These are phyloP conservation scores for Madurella mycetomatis DNA, from an alignment of 2,329 filamentous ascomycete species.

Conservation along the genomic window DNA sequence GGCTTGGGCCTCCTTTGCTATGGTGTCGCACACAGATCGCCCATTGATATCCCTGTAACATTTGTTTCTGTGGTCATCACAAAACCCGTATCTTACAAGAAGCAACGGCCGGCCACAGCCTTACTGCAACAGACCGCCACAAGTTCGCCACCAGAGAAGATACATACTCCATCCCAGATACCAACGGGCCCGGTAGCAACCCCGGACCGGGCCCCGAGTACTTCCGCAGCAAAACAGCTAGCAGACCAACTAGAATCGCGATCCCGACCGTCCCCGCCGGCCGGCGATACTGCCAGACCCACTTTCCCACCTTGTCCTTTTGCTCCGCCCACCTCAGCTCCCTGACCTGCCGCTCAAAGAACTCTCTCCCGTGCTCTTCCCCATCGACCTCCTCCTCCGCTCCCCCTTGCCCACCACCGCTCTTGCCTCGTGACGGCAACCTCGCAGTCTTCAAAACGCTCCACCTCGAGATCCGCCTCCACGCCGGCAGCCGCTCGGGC, in stretches of 20 bases:
- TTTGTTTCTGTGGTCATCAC: not conserved
- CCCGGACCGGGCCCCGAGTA: slow-evolving; percentile 28
- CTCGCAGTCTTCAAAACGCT: slow-evolving; percentile 85
- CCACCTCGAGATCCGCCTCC: slow-evolving; percentile 65
- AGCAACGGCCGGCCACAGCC: no score
- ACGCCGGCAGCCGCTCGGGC: slow-evolving; percentile 66
- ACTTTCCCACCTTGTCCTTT: slow-evolving; percentile 44
- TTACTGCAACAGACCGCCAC: slow-evolving; percentile 19
- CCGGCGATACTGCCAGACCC: slow-evolving; percentile 61
- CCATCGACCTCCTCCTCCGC: slow-evolving; percentile 59
- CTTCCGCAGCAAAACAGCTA: slow-evolving; percentile 64
- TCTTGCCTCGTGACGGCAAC: slow-evolving; percentile 17
- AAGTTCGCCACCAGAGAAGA: slow-evolving; percentile 15
- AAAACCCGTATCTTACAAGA: not conserved
- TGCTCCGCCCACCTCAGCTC: slow-evolving; percentile 66
- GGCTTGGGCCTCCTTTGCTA: not conserved
- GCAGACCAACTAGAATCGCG: slow-evolving; percentile 61
- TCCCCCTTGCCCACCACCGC: slow-evolving; percentile 47
- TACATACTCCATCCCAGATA: slow-evolving; percentile 14
- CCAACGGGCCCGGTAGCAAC: slow-evolving; percentile 6
- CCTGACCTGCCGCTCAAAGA: slow-evolving; percentile 66
- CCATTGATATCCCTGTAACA: not conserved
- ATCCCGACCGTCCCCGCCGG: slow-evolving; percentile 58
- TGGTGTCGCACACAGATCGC: not conserved
- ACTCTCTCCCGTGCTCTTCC: slow-evolving; percentile 59